These are phyloP conservation scores for Pichia membranifaciens DNA, from an alignment of 805 yeast genomes.

Conservation along the genomic window DNA sequence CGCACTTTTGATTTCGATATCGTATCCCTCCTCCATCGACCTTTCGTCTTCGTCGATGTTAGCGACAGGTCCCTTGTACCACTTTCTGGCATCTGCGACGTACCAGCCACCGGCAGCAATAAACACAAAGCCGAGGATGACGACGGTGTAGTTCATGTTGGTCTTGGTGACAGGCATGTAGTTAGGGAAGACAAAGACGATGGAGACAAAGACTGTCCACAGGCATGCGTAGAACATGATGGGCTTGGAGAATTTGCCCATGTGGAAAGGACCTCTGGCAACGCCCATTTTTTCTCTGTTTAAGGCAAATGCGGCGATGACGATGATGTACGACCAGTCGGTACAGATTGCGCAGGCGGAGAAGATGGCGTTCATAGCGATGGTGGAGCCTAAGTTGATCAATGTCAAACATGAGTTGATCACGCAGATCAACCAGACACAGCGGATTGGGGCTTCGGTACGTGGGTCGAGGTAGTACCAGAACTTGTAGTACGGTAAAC, in stretches of 20 bases:
- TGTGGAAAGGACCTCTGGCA: slow-evolving; percentile 41
- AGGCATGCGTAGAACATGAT: slow-evolving; percentile 36
- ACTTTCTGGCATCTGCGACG: slow-evolving; percentile 42
- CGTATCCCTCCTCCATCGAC: neutral
- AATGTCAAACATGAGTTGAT: slow-evolving; percentile 40
- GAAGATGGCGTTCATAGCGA: slow-evolving; percentile 50
- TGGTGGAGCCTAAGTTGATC: slow-evolving; percentile 36
- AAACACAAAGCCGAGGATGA: slow-evolving; percentile 39
- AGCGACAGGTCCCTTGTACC: slow-evolving; percentile 51
- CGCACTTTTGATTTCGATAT: neutral
- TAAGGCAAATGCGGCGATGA: slow-evolving; percentile 37
- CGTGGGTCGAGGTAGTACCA: slow-evolving; percentile 36
- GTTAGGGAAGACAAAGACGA: slow-evolving; percentile 49
- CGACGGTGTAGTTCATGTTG: slow-evolving; percentile 51
- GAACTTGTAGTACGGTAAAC: slow-evolving; percentile 41
- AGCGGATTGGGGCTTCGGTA: slow-evolving; percentile 39
- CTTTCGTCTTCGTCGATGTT: slow-evolving; percentile 34
- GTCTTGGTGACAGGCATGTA: slow-evolving; percentile 36
- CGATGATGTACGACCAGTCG: slow-evolving; percentile 45
- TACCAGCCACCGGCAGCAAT: slow-evolving; percentile 40
- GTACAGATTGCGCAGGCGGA: slow-evolving; percentile 49
- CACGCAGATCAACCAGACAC: slow-evolving; percentile 38
- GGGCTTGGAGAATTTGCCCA: slow-evolving; percentile 37
- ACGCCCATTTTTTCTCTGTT: slow-evolving; percentile 43
- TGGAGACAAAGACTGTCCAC: slow-evolving; percentile 44